Conservation (phyloP, 2,329 filamentous ascomycete species). For the Plenodomus biglobosus region DNA sequence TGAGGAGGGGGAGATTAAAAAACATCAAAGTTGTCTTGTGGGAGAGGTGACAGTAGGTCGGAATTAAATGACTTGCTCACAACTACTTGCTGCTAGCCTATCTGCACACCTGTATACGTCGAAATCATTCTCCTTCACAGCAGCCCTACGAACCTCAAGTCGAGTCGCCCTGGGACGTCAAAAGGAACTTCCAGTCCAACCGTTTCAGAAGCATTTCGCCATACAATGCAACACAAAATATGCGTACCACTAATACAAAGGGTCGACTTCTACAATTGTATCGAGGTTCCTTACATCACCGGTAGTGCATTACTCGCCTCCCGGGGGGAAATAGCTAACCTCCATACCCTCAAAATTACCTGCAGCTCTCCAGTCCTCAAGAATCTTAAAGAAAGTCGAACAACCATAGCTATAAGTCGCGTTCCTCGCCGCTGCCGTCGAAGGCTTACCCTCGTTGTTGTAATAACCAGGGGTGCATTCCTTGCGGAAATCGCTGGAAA, state of each 20-base stretch:
- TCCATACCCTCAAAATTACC: constrained; percentile 30
- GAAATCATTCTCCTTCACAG: background rate
- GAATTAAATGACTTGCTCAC: constrained; percentile 1
- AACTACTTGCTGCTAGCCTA: background rate
- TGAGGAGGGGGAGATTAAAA: constrained; percentile 18
- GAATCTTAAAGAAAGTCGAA: constrained; percentile 34
- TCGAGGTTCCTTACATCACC: too few relatives aligned
- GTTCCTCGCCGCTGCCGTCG: constrained; percentile 21
- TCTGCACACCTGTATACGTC: background rate
- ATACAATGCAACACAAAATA: too few relatives aligned
- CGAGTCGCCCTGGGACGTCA: too few relatives aligned
- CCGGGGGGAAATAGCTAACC: background rate
- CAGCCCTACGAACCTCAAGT: background rate
- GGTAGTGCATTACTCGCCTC: too few relatives aligned
- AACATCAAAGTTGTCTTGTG: constrained; percentile 23
- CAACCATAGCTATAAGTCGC: constrained; percentile 35
- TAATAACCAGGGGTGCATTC: constrained; percentile 60
- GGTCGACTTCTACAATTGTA: too few relatives aligned
- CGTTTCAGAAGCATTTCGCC: too few relatives aligned
- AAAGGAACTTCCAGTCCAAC: too few relatives aligned
- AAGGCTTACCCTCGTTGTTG: constrained; percentile 41
- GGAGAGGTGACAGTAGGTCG: constrained; percentile 22
- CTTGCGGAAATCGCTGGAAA: constrained; percentile 44
- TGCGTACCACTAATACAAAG: too few relatives aligned
- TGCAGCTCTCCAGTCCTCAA: constrained; percentile 37